Evolutionary conservation across 768 basidiomycete species (phyloP).

Genomic region (Kwoniella botswanensis): DNA sequence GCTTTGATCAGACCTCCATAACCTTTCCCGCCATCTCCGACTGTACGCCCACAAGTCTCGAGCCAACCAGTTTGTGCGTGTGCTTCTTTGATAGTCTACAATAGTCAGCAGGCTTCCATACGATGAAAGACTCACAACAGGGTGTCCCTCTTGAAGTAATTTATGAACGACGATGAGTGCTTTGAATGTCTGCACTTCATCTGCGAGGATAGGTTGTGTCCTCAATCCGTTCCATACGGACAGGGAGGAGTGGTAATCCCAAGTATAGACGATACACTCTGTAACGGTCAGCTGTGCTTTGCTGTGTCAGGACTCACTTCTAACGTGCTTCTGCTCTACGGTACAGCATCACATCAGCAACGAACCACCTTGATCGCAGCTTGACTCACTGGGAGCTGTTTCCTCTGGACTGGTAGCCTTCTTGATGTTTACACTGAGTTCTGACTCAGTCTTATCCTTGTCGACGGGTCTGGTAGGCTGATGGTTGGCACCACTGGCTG

Average conservation of each 20-base stretch:
- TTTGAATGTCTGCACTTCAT: constrained; percentile 99
- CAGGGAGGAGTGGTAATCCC: constrained; percentile 97
- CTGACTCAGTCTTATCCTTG: constrained; percentile 95
- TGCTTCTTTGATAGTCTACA: constrained; percentile 90
- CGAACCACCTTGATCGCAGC: neutral
- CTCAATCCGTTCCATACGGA: constrained; percentile 97
- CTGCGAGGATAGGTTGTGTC: constrained; percentile 93
- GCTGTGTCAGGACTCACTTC: constrained; percentile 67
- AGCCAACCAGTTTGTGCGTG: constrained; percentile 97
- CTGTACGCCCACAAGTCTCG: constrained; percentile 92
- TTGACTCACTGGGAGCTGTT: constrained; percentile 72
- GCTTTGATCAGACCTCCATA: constrained; percentile 92
- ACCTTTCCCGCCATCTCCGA: constrained; percentile 81
- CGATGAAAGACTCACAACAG: constrained; percentile 66
- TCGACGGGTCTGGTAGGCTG: constrained; percentile 97
- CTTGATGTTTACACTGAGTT: constrained; percentile 93
- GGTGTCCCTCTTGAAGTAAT: constrained; percentile 96
- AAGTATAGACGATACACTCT: constrained; percentile 99
- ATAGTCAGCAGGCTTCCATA: constrained; percentile 10
- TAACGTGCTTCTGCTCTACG: constrained; percentile 90
- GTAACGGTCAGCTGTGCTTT: constrained; percentile 20
- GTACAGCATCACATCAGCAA: constrained; percentile 1
- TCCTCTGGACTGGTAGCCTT: constrained; percentile 96
- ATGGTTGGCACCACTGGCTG: constrained; percentile 61
- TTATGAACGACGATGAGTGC: constrained; percentile 97